These are phyloP conservation scores for Cyamopsis tetragonoloba DNA, from an alignment of 306 rosid genomes.

Conservation along the genomic window DNA sequence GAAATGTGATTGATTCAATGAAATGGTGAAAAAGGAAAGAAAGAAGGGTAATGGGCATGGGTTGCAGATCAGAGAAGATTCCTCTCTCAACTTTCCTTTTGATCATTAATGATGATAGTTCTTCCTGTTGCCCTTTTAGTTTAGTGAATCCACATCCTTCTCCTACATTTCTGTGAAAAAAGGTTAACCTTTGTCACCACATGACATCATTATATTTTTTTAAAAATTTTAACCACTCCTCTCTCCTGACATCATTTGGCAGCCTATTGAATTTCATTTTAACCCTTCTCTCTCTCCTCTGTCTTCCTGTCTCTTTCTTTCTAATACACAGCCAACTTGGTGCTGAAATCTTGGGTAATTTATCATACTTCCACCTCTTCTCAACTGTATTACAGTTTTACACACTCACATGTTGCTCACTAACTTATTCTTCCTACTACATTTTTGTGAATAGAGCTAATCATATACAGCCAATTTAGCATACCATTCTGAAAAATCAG, in stretches of 20 bases:
- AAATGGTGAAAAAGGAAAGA: conserved; percentile 33
- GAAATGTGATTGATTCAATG: conserved; percentile 35
- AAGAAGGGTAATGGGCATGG: too few species aligned
- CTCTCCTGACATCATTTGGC: conserved; percentile 41
- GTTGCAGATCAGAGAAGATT: conserved; percentile 83
- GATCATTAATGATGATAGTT: conserved; percentile 77
- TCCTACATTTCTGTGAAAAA: conserved; percentile 98
- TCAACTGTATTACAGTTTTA: conserved; percentile 23
- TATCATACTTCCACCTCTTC: conserved; percentile 20
- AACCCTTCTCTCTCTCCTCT: conserved; percentile 6
- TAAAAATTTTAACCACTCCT: conserved; percentile 60
- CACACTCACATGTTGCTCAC: not conserved
- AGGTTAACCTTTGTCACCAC: conserved; percentile 75
- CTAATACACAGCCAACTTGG: conserved; percentile 30
- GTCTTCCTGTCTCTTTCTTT: conserved; percentile 38
- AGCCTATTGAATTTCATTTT: conserved; percentile 9
- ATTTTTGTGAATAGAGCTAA: conserved; percentile 10
- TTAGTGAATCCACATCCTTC: conserved; percentile 65
- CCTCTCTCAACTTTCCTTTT: conserved; percentile 62
- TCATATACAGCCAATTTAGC: conserved; percentile 12
- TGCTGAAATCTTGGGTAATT: conserved; percentile 42
- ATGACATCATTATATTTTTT: conserved; percentile 66
- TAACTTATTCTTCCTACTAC: not conserved
- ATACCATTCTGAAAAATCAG: not conserved
- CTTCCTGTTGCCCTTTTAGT: conserved; percentile 59